Evolutionary conservation across 305 asterid genomes (phyloP), one percentile per base, ranked within the genome.

Genomic region (Petunia hybrid): DNA sequence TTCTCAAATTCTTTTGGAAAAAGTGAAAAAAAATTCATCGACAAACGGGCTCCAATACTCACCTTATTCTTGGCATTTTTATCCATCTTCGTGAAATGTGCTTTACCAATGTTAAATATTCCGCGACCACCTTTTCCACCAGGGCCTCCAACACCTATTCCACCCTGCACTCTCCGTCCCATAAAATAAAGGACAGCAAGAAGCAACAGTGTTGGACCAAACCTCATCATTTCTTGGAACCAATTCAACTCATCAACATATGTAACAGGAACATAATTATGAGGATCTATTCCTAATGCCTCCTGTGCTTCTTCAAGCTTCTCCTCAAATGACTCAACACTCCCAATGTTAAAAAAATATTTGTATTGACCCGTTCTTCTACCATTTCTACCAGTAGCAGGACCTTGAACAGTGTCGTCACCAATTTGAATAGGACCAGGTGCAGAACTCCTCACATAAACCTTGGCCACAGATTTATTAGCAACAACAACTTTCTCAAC

Each of bases 51-150:
- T 22, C 16, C 56, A 63, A 39, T 22, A 74, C 85, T 84, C 62
- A 91, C 98, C 97, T 94, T 92, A 82, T 92, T 84, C 85, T 94
- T 94, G 83, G 97, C 87, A 79, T 90, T 92, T 83, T 91, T 92
- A 85, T 92, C 98, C 91, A 90, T 46, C 80, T 89, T 91, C 12
- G 90, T 92, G 84, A 94, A 77, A 31, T 87, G 92, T 0, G 94
- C 96, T 87, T 91, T 94, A 45, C 97, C 92, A 74, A 88, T 87
- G 80, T 82, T 86, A 80, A 92, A 94, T 76, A 92, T 87, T 48
- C 97, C 93, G 76, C 91, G 89, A 56, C 87, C 90, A 56, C 92
- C 91, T 82, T 88, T 94, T 78, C 91, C 92, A 69, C 90, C 90
- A 70, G 89, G 86, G 81, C 94, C 93, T 79, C 92, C 91, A 31